Base-by-base conservation (phyloP, 2,329 filamentous ascomycete genomes). In the Penicillium vulpinum region DNA sequence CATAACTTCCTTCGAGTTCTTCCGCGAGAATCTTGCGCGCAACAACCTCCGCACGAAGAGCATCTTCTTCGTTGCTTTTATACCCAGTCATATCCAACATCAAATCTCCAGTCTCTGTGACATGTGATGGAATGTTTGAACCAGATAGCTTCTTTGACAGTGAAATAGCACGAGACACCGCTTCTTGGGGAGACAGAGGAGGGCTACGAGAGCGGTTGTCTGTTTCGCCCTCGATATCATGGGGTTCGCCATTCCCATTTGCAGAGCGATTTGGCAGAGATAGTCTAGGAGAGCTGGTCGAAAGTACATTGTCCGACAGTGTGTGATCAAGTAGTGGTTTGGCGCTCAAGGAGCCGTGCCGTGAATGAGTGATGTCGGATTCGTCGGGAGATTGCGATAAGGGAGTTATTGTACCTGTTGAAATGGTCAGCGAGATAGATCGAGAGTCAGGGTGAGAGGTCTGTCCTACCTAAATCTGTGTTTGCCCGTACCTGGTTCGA, bases 31-130 rank as follows among this genome's bases (percentile, higher is more conserved):
- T 91, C 72, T 93, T 94, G 22, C 94, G 86, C 5, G 94, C 94
- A 59, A 97, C 83, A n/a, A 96, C 86, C 74, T 99, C 94, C 18
- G 94, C 93, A 45, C 91, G 87, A 52, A 97, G 81, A 6, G 93
- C 90, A 65, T 97, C 92, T 67, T 96, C 91, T 64, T 97, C 93
- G 68, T 88, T 95, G 72, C 88, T 90, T 75, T 97, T 97, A 78
- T 96, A 97, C 0, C 91, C 91, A 0, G 92, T 92, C 92, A 99
- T 97, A 73, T 99, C 94, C 51, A 99, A 80, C 92, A 97, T 97
- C 54, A 99, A 80, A 74, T 99, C 94, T 16, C 94, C 94, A 0
- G 85, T 89, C 56, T 96, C 92, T 1, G 89, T 97, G n/a, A 99
- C 88, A 62, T 91, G 88, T 56, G 89, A 94, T 6, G 92, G 91